Percentiles rank a stretch among this genome's conserved stretches.
These are phyloP conservation scores for Cladophialophora immunda DNA, from an alignment of 2,329 filamentous ascomycete species.

Conservation along the genomic window DNA sequence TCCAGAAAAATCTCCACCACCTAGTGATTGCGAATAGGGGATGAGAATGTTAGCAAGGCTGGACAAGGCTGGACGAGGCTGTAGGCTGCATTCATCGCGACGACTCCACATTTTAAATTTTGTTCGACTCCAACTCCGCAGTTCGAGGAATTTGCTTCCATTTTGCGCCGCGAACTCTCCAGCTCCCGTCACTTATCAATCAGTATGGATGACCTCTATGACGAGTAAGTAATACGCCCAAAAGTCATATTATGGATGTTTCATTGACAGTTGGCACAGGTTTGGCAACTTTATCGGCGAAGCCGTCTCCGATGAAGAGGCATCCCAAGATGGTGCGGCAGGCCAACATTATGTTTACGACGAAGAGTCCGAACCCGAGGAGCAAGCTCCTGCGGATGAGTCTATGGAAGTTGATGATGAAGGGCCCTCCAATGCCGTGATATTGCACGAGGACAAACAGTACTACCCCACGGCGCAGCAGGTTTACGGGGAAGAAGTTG, in stretches of 20 bases:
- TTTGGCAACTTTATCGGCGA: constrained; percentile 99
- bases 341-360: constrained; percentile 82
- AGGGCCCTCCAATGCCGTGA: constrained; percentile 93
- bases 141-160: constrained; percentile 11
- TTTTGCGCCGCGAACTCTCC: constrained; percentile 26
- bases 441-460: constrained; percentile 98
- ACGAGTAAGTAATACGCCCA: constrained; percentile 70
- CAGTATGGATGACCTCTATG: constrained; percentile 67
- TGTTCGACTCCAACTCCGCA: constrained; percentile 28
- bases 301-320: constrained; percentile 87
- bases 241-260: constrained; percentile 8
- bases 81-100: constrained; percentile 2
- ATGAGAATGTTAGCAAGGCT: constrained; percentile 13
- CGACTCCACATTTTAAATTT: constrained; percentile 23
- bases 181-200: background rate
- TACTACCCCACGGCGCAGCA: constrained; percentile 99
- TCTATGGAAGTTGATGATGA: constrained; percentile 94
- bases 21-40: background rate
- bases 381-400: constrained; percentile 72
- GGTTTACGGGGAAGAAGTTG: constrained; percentile 91
- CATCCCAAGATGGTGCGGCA: constrained; percentile 76
- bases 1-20: background rate
- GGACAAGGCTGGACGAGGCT: constrained; percentile 3
- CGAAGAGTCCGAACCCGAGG: constrained; percentile 71
- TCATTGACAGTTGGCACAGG: constrained; percentile 56